Base-by-base conservation (phyloP, 2,329 filamentous ascomycete genomes). In the Geosmithia flava region DNA sequence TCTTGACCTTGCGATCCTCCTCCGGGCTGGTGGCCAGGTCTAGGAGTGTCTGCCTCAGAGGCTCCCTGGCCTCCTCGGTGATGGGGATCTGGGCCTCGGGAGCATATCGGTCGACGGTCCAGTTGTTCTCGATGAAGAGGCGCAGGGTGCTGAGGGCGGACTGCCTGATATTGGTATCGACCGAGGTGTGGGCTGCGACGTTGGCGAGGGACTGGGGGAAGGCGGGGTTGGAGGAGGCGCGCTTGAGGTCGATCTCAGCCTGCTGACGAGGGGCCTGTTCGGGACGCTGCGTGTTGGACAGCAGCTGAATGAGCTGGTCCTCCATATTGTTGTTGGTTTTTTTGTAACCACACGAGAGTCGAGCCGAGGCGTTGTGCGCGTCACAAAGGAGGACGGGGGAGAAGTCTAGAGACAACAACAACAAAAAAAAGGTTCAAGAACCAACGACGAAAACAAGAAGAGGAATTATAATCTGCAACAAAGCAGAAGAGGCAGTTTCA, bases 291-390 rank as follows among this genome's bases (percentile, higher is more conserved):
- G 90, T 95, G 67, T 89, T 87, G 59, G 84, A 80, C 54, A 98
- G 82, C 64, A 97, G 78, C 66, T 83, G 82, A 58, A 93, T 82
- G 66, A 98, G 80, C 73, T 95, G 83, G 69, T 94, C 84, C 77
- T 95, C 90, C 89, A 95, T 95, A 58, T 53, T 60, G 58, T n/a
- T n/a, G n/a, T n/a, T n/a, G n/a, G n/a, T n/a, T n/a, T n/a, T n/a
- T n/a, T n/a, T n/a, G n/a, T n/a, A n/a, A n/a, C n/a, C n/a, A n/a
- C n/a, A n/a, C n/a, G n/a, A n/a, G n/a, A n/a, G n/a, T n/a, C n/a
- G n/a, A n/a, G n/a, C n/a, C n/a, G n/a, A n/a, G n/a, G n/a, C n/a
- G n/a, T n/a, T n/a, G 23, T 27, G 23, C 23, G 23, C 23, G 23
- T 27, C 8, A 27, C 23, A 27, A 8, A 27, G n/a, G 23, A 27